These are phyloP conservation scores for Talaromyces sp. DNA, from an alignment of 2,329 filamentous ascomycete species.

Conservation along the genomic window DNA sequence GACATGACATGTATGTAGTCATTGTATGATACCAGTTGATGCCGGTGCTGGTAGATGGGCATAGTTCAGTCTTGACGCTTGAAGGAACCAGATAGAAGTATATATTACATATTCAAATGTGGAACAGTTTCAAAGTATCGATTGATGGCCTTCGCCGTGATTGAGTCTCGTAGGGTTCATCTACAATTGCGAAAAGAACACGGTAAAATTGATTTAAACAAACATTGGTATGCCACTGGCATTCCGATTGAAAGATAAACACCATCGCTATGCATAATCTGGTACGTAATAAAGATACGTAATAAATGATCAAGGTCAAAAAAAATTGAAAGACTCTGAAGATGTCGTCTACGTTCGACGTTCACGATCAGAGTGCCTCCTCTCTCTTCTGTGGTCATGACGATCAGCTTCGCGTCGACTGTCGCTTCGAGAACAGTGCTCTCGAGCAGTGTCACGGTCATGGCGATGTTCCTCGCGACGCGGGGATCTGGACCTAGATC, in stretches of 20 bases:
- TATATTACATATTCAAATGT: slow-evolving; percentile 1
- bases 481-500: slow-evolving; percentile 18
- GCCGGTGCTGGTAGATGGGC: not conserved
- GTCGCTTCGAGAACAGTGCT: slow-evolving; percentile 7
- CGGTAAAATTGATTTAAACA: not conserved
- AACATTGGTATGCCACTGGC: not conserved
- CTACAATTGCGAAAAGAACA: too few relatives aligned
- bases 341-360: not conserved
- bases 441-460: slow-evolving; percentile 20
- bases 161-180: too few relatives aligned
- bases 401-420: not conserved
- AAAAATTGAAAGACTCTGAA: not conserved
- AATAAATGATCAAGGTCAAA: not conserved
- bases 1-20: not conserved
- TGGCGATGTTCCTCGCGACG: slow-evolving; percentile 25
- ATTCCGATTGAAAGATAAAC: slow-evolving; percentile 2
- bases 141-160: too few relatives aligned
- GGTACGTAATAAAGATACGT: too few relatives aligned
- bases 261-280: slow-evolving; percentile 11
- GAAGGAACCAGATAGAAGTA: not conserved
- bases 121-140: too few relatives aligned
- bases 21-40: not conserved
- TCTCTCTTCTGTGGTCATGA: slow-evolving; percentile 13
- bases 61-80: not conserved
- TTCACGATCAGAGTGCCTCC: slow-evolving; percentile 18